Evolutionary conservation across 2,329 filamentous ascomycete species (phyloP).

Genomic region (Ascochyta lentis): DNA sequence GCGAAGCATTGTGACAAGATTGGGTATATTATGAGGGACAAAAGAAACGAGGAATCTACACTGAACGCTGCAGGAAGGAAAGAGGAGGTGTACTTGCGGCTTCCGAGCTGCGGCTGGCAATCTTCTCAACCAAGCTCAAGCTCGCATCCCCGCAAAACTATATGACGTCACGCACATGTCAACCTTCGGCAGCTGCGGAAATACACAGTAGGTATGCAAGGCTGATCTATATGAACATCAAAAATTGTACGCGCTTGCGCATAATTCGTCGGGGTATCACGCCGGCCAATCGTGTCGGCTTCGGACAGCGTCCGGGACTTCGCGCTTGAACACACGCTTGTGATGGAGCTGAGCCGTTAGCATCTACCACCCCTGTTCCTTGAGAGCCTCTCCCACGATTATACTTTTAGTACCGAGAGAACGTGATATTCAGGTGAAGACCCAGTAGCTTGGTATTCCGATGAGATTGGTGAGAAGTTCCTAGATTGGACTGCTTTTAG

Average conservation of each 20-base stretch:
- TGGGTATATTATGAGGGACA: constrained; percentile 5
- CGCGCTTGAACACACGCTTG: not conserved
- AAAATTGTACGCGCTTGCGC: not conserved
- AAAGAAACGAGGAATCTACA: not conserved
- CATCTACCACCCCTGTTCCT: too few species aligned
- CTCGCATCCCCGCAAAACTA: constrained; percentile 12
- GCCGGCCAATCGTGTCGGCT: not conserved
- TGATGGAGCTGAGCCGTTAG: not conserved
- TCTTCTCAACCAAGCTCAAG: constrained; percentile 16
- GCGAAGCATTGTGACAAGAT: constrained; percentile 50
- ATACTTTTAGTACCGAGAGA: too few species aligned
- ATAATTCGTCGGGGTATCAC: not conserved
- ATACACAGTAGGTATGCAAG: not conserved
- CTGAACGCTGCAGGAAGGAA: constrained; percentile 5
- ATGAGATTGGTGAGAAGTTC: too few species aligned
- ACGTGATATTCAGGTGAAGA: too few species aligned
- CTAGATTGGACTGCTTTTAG: too few species aligned
- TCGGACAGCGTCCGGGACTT: too few species aligned
- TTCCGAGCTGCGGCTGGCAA: constrained; percentile 7
- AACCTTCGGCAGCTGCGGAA: constrained; percentile 13
- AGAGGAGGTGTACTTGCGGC: constrained; percentile 1
- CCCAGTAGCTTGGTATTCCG: too few species aligned
- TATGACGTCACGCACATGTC: constrained; percentile 16
- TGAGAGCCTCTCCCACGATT: too few species aligned
- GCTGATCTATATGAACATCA: not conserved